A percentile compares a stretch with the other conserved stretches of the same genome.
These are phyloP conservation scores for Nitzschia sp. DNA, from an alignment of 108 stramenopile species.

Conservation along the genomic window DNA sequence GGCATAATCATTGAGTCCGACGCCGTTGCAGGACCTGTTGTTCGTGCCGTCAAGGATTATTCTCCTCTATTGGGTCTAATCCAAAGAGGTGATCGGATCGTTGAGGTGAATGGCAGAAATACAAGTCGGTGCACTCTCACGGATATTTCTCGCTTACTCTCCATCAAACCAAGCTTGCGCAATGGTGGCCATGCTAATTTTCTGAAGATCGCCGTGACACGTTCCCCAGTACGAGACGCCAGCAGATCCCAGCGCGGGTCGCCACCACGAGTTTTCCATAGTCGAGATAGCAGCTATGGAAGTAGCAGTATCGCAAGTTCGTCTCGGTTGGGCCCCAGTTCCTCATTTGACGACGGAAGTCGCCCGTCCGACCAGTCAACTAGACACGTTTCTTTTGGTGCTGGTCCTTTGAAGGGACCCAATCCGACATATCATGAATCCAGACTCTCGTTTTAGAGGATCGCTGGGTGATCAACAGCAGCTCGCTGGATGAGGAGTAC, in stretches of 20 bases:
- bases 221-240: background rate
- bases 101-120: conserved; percentile 60
- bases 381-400: background rate
- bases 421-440: background rate
- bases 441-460: background rate
- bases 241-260: background rate
- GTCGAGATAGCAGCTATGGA: conserved; percentile 9
- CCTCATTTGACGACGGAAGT: background rate
- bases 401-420: background rate
- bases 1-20: conserved; percentile 36
- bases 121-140: background rate
- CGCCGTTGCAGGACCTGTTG: conserved; percentile 26
- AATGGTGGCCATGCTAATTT: background rate
- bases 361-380: background rate
- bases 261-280: background rate
- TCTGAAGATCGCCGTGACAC: background rate
- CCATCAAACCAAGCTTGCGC: background rate
- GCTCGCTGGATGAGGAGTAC: too few relatives aligned
- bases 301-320: background rate
- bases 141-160: conserved; percentile 4
- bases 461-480: too few relatives aligned
- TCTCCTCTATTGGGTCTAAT: conserved; percentile 54
- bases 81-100: conserved; percentile 49
- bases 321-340: background rate
- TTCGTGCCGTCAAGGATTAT: conserved; percentile 49